Evolutionary conservation across 2,329 filamentous ascomycete genomes (phyloP), one percentile per base, ranked within the genome.

Genomic region (Pseudogymnoascus sp.): DNA sequence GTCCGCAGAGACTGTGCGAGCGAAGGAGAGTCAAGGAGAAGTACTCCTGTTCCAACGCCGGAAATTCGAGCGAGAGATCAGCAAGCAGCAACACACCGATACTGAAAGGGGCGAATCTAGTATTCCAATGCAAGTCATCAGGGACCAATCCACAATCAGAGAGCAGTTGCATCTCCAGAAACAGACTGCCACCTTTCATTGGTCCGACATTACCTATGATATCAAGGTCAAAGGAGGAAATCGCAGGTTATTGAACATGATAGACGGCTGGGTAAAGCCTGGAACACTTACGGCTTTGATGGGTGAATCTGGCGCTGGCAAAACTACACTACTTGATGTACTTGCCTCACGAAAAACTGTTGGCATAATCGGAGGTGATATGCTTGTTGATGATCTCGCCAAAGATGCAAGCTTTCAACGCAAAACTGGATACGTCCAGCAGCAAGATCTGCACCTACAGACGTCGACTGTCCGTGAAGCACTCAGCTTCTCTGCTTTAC

Each of bases 401-500:
- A 85, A 90, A 34, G 90, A 95, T 68, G 81, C 83, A 48, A 92
- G 89, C 0, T 96, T 96, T 82, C 92, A 96, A 76, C 88, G 92
- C 21, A 72, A 70, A 21, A 69, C 71, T 0, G 92, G 92, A 48
- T 96, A 96, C 70, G 92, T 93, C 39, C 90, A 96, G 73, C 93
- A 96, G 75, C 90, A 96, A 73, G 93, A 97, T 83, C 81, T 96
- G 11, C 92, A 96, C 73, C 81, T 96, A 60, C 81, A 88, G 60
- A 95, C 91, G 70, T 80, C 87, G 0, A 96, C 93, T 1, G 92
- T 96, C 31, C 87, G 93, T 66, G 93, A 97, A 77, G 92, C 92
- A 6, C 82, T 98, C 34, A 86, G 86, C 70, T 97, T 97, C 76
- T 92, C 88, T 70, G 93, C 93, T n/a, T 76, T 93, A 5, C 87